Conservation (phyloP, 106 monocot genomes). For the Phalaenopsis aphrodite region DNA sequence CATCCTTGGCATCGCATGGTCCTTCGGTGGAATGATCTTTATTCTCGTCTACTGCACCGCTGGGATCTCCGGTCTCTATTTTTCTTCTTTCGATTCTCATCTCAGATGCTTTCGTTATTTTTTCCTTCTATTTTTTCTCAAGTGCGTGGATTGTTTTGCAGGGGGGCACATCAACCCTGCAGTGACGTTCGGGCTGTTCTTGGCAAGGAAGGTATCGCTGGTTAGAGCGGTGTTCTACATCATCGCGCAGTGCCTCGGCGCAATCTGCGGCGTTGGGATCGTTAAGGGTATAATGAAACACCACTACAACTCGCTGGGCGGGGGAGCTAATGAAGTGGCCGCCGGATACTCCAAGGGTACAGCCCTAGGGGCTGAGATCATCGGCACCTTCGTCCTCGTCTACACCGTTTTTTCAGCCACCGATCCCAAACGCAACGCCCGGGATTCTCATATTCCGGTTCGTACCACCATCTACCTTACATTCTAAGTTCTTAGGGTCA, state of each 20-base stretch:
- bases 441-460: conserved; percentile 13
- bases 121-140: background rate
- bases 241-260: conserved; percentile 8
- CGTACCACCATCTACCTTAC: background rate
- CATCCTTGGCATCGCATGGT: conserved; percentile 17
- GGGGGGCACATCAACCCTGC: conserved; percentile 17
- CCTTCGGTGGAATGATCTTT: conserved; percentile 26
- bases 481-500: background rate
- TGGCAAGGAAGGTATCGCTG: conserved; percentile 14
- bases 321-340: conserved; percentile 11
- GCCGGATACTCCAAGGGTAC: conserved; percentile 13
- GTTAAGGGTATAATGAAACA: conserved; percentile 14
- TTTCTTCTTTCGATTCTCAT: background rate
- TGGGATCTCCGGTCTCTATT: conserved; percentile 11
- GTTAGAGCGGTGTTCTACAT: conserved; percentile 9
- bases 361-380: conserved; percentile 12
- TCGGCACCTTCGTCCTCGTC: conserved; percentile 18
- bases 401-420: conserved; percentile 13
- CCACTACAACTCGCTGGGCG: conserved; percentile 10
- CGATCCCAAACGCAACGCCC: conserved; percentile 17
- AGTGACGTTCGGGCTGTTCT: conserved; percentile 15
- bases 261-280: conserved; percentile 10
- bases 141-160: background rate
- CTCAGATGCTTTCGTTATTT: background rate
- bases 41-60: conserved; percentile 27